Base-by-base conservation (phyloP, 2,329 filamentous ascomycete species). In the Fusarium torulosum region DNA sequence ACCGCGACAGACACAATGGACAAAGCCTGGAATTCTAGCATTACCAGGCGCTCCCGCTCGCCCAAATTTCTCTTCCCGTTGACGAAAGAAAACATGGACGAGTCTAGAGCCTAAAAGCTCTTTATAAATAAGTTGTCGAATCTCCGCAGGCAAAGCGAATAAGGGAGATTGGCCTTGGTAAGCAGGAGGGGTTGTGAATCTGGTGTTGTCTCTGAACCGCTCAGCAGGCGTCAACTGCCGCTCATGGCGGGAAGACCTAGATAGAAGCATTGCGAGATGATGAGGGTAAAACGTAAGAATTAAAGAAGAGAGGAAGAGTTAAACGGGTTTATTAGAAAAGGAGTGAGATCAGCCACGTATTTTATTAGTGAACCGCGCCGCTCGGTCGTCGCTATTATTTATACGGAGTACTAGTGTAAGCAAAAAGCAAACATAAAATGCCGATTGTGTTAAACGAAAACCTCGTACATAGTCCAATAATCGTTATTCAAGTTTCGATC, bases 1-100 rank as follows among this genome's bases (percentile, higher is more conserved):
- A 20, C 13, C 14, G 14, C 20, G 19, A 23, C 43, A 54, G 52
- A 54, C 33, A 25, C 52, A 50, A 50, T 54, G 43, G n/a, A 40
- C 17, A 33, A 44, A 54, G 13, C 43, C 35, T 9, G 43, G 35
- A 49, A 38, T 15, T 8, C 38, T 53, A 15, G 27, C 31, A 35
- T 37, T 10, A 17, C 17, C 8, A 17, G 50, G 50, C 7, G 50
- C 38, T 35, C 38, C 50, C n/a, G 23, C 33, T 17, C 19, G 33
- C 19, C 31, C 11, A 20, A 44, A 45, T 7, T 53, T 53, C 21
- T 57, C 47, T 17, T n/a, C 15, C 10, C 19, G 25, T 15, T 19
- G 38, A 20, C 40, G 54, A 38, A 45, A 37, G 13, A 35, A 42
- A 25, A 57, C 11, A 19, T 57, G 47, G 10, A 57, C 31, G 15